Base-by-base conservation (phyloP, 805 yeast species). In the Nakazawaea populi region DNA sequence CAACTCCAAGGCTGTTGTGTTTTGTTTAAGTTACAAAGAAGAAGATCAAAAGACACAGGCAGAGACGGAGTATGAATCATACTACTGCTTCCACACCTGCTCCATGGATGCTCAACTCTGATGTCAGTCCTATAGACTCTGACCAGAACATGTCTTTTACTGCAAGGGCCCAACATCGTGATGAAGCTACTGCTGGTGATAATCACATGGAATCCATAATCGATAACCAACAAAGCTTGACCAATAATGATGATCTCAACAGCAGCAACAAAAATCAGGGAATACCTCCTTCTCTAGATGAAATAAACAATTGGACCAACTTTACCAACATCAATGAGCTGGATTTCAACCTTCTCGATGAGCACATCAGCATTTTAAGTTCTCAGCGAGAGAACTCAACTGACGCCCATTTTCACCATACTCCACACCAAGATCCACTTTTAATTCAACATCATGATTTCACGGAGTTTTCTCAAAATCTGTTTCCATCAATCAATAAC, bases 381-480 rank as follows among this genome's bases (percentile, higher is more conserved):
- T 18, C 29, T 30, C 18, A 30, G 35, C 14, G 30, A 28, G 12
- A 40, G 7, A 10, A 44, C 18, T 18, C 40, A 37, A 32, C 35
- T 3, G 12, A 34, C 36, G 36, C 36, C 1, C 40, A 37, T 11
- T 29, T 27, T 36, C 42, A 34, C 12, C 12, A 34, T 34, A 12
- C 12, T 34, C 9, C 35, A 11, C 2, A 18, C 3, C 24, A 18
- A 18, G 24, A 18, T 18, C 24, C 24, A 18, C 24, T 18, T 18
- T 3, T 18, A 18, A 37, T 12, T 34, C 44, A 32, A 10, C 48
- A 35, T 12, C 42, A 54, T 30, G 49, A 52, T 34, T 49, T 30
- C 41, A 49, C 52, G 5, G 52, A 44, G 14, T 49, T 49, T 29
- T 49, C 52, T 14, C 44, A 49, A 11, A 49, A 47, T 1, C 48